Evolutionary conservation across 1,284 basidiomycete genomes (phyloP), one percentile per base, ranked within the genome.

Genomic region (Cutaneotrichosporon mucoides): DNA sequence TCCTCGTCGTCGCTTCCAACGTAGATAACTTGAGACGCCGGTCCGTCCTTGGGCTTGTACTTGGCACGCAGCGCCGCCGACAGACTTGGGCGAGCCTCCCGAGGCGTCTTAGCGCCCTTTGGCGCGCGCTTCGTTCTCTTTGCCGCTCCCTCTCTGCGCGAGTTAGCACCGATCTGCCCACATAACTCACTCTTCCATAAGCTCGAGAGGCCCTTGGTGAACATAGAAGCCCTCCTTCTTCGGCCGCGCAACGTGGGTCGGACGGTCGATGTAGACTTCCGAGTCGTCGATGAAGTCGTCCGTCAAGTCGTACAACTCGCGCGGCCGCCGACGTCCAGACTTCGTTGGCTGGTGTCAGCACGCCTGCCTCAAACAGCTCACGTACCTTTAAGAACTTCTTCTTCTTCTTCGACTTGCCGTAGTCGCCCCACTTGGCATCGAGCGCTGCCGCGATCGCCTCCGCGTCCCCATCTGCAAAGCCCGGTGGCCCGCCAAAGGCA

Each of bases 211-310:
- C 0, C 92, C 92, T 33, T 84, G 84, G 11, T 88, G 89, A 16
- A 97, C 92, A 70, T 94, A 96, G 80, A 94, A 97, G 1, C 94
- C 94, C 68, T 91, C 87, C 68, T 94, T 89, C 76, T 90, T 92
- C 2, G 93, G 94, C 76, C 92, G 88, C 15, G 89, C 90, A 70
- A 92, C 90, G 78, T 86, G 90, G 2, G 89, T 92, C 1, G 92
- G 87, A 71, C 94, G 88, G 78, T 97, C 93, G 44, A 94, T 81
- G 16, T 85, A 86, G 56, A 96, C 83, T 73, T 99, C 94, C 0
- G 92, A 92, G 78, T 99, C 95, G 81, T 99, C 95, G 71, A 99
- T 97, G 79, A 98, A 98, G 0, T 91, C 89, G 78, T 99, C 95
- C 1, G 84, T 82, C 15, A 88, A 82, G 78, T 99, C 94, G 81